Conservation (phyloP, 2,329 filamentous ascomycete genomes). For the Hansfordia pulvinata region DNA sequence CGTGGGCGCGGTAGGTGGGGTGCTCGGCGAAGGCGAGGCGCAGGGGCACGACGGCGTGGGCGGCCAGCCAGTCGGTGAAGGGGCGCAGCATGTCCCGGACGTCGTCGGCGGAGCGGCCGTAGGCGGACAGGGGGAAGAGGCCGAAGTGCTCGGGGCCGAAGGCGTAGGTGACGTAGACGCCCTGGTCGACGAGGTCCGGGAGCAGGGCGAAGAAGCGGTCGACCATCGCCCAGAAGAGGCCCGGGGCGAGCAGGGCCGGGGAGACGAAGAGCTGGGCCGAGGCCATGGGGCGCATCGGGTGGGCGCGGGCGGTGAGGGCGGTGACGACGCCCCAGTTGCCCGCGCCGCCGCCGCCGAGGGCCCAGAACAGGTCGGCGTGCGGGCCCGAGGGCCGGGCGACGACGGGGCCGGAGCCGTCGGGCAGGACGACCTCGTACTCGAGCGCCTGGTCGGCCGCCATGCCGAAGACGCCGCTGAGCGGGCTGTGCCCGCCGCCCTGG, state of each 20-base stretch:
- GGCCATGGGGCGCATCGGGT: too few relatives aligned
- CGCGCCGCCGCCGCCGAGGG: constrained; percentile 43
- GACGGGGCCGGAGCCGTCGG: constrained; percentile 29
- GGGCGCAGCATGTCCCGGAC: background rate
- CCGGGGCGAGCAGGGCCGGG: too few relatives aligned
- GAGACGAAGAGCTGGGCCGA: too few relatives aligned
- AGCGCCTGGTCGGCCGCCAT: constrained; percentile 34
- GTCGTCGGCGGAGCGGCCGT: background rate
- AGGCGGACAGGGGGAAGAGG: background rate
- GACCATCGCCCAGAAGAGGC: background rate
- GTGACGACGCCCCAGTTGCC: constrained; percentile 44
- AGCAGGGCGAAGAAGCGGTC: background rate
- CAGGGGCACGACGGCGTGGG: too few relatives aligned
- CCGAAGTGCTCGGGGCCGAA: constrained; percentile 1
- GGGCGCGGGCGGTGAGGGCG: constrained; percentile 37
- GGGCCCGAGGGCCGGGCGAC: constrained; percentile 25
- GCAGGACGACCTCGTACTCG: constrained; percentile 27
- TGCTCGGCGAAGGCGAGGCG: too few relatives aligned
- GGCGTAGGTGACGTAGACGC: background rate
- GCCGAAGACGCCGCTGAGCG: constrained; percentile 25
- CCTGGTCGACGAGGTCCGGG: background rate
- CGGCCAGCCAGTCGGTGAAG: background rate
- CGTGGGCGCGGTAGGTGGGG: too few relatives aligned
- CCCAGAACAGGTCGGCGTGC: constrained; percentile 52
- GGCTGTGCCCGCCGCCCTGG: constrained; percentile 30